Evolutionary conservation across 2,329 filamentous ascomycete genomes (phyloP).

Genomic region (Aspergillus transmontanensis): DNA sequence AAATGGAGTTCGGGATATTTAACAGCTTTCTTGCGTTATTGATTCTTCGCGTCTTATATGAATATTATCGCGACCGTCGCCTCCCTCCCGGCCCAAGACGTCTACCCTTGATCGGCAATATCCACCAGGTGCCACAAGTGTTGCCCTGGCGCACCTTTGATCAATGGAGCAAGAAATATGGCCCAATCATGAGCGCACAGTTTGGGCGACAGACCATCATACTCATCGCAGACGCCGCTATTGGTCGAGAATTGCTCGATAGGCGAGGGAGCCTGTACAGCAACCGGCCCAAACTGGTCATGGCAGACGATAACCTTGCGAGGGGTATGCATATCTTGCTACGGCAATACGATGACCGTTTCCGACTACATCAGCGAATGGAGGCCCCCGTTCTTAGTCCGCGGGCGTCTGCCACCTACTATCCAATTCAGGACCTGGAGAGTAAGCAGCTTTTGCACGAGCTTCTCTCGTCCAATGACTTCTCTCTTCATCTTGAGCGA

Average conservation of each 20-base stretch:
- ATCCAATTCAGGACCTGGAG: slow-evolving; percentile 50
- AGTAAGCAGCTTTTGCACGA: slow-evolving; percentile 49
- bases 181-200: slow-evolving; percentile 35
- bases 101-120: slow-evolving; percentile 36
- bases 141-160: slow-evolving; percentile 30
- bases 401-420: slow-evolving; percentile 37
- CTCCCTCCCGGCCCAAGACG: slow-evolving; percentile 32
- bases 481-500: slow-evolving; percentile 50
- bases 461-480: slow-evolving; percentile 42
- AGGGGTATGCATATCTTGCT: slow-evolving; percentile 45
- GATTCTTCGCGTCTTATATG: slow-evolving; percentile 14
- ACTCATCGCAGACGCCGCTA: slow-evolving; percentile 52
- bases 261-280: slow-evolving; percentile 57
- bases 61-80: slow-evolving; percentile 14
- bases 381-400: slow-evolving; percentile 38
- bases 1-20: neutral
- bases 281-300: slow-evolving; percentile 53
- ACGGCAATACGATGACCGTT: slow-evolving; percentile 46
- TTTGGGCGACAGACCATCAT: slow-evolving; percentile 36
- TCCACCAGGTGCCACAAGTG: slow-evolving; percentile 31
- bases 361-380: slow-evolving; percentile 44
- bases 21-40: neutral
- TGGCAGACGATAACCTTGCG: slow-evolving; percentile 51
- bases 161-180: slow-evolving; percentile 38
- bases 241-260: slow-evolving; percentile 58